These are phyloP conservation scores for Parathielavia appendiculata DNA, from an alignment of 495 filamentous ascomycete genomes.

Conservation along the genomic window DNA sequence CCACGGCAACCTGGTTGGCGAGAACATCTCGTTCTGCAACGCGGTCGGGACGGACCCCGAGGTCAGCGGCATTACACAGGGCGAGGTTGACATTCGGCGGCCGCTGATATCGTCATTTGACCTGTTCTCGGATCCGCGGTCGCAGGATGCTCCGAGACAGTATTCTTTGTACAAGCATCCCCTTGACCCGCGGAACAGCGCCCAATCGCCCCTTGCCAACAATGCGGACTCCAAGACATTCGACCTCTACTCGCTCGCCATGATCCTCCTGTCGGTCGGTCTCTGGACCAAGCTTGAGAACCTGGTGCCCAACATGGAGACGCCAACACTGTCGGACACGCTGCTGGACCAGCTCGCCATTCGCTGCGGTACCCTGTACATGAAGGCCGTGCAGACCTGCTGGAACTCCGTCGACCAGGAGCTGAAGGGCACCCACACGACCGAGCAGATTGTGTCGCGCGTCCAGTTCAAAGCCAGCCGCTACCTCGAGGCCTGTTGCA, in stretches of 20 bases:
- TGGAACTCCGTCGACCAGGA: constrained; percentile 72
- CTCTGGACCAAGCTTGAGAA: constrained; percentile 76
- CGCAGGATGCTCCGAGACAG: constrained; percentile 37
- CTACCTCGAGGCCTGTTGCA: constrained; percentile 48
- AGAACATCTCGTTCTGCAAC: constrained; percentile 75
- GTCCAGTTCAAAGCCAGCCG: constrained; percentile 41
- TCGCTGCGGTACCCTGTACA: constrained; percentile 72
- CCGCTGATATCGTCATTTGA: constrained; percentile 79
- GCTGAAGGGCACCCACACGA: constrained; percentile 33
- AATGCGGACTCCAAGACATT: constrained; percentile 54
- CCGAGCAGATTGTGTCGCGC: constrained; percentile 39
- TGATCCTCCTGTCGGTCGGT: constrained; percentile 80
- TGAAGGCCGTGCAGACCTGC: constrained; percentile 74
- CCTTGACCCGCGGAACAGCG: constrained; percentile 58
- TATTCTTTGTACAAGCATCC: constrained; percentile 68
- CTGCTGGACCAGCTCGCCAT: constrained; percentile 57
- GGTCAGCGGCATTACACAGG: constrained; percentile 34
- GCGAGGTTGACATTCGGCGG: constrained; percentile 60
- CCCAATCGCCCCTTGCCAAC: constrained; percentile 44
- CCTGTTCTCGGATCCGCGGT: constrained; percentile 65
- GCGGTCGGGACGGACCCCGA: constrained; percentile 38
- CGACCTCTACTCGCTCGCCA: constrained; percentile 79
- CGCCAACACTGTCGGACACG: constrained; percentile 37
- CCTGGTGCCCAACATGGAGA: constrained; percentile 42
- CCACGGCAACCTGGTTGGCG: constrained; percentile 75